Base-by-base conservation (phyloP, 2,329 filamentous ascomycete genomes). In the Cryphonectria parasitica region DNA sequence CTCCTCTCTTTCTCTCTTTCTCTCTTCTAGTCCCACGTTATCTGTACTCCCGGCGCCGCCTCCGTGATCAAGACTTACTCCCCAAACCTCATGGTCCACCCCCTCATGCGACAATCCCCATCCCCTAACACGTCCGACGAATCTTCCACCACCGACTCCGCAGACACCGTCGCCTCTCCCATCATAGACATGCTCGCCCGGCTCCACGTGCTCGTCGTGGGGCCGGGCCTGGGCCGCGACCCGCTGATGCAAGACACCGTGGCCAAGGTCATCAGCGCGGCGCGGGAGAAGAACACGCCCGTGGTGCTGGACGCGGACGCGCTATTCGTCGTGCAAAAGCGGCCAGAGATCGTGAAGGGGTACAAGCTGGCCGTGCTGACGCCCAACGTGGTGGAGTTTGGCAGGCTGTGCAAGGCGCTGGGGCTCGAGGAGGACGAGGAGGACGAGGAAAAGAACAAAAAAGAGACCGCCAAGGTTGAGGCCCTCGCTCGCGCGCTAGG, bases 21-120 rank as follows among this genome's bases (percentile, higher is more conserved):
- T 64, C 64, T 64, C 49, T 64, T 68, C 41, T 68, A 94, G 94
- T 94, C 91, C 74, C 95, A 98, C 83, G 92, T 99, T 73, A 97
- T 99, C 78, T 99, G 96, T 85, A 97, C 97, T 72, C 94, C 93
- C 13, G 91, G 88, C 68, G 96, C 96, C 2, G 94, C 88, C 63
- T 86, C 89, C 77, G 95, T 98, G 52, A 97, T 99, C 83, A 99
- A 99, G 84, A 93, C 94, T 4, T 99, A 98, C 84, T 98, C 95
- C 28, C 96, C 96, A 2, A 98, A 98, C 80, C 86, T 99, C 39
- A 99, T 99, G 95, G 96, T 99, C 15, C 96, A 98, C 80, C 96
- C 96, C 0, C 88, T 98, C 75, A 95, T 99, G 89, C 92, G 94
- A 41, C 93, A 96, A 81, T 88, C 89, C 62, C 78, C 81, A 15